A percentile compares a stretch with the other conserved stretches of the same genome.
Conservation (phyloP, 208 protist species). For the Naegleria lovaniensis region DNA sequence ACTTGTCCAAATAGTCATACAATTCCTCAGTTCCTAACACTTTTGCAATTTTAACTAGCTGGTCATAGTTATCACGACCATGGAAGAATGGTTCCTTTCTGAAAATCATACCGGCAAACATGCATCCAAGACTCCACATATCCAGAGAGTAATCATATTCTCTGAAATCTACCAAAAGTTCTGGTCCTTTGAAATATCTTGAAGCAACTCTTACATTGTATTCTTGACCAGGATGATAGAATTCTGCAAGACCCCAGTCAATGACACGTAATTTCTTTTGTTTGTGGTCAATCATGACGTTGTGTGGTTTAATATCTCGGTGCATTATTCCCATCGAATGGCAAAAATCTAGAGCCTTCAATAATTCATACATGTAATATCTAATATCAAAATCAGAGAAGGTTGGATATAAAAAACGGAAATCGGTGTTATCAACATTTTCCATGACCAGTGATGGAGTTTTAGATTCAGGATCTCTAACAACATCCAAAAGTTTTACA, state of each 20-base stretch:
- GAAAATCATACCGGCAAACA: slow-evolving; percentile 98
- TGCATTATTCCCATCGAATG: slow-evolving; percentile 98
- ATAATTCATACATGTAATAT: slow-evolving; percentile 96
- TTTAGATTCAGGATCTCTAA: slow-evolving; percentile 83
- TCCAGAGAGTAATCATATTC: slow-evolving; percentile 98
- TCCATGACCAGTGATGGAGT: slow-evolving; percentile 97
- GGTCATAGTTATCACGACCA: slow-evolving; percentile 95
- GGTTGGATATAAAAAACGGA: slow-evolving; percentile 87
- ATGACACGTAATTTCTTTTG: slow-evolving; percentile 88
- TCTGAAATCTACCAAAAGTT: slow-evolving; percentile 93
- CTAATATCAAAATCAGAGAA: slow-evolving; percentile 94
- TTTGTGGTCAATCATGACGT: slow-evolving; percentile 98
- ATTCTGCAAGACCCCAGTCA: slow-evolving; percentile 97
- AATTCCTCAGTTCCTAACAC: slow-evolving; percentile 92
- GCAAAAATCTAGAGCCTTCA: slow-evolving; percentile 86
- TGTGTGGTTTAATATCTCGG: slow-evolving; percentile 95
- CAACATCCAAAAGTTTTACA: slow-evolving; percentile 93
- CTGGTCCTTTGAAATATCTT: slow-evolving; percentile 96
- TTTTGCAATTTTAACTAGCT: slow-evolving; percentile 87
- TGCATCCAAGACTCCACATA: slow-evolving; percentile 97
- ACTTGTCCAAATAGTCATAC: slow-evolving; percentile 88
- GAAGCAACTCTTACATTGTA: slow-evolving; percentile 98
- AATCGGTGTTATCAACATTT: slow-evolving; percentile 94
- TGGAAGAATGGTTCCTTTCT: slow-evolving; percentile 96
- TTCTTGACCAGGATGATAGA: slow-evolving; percentile 92